These are phyloP conservation scores for Nigrograna mackinnonii DNA, from an alignment of 2,329 filamentous ascomycete genomes.

Conservation along the genomic window DNA sequence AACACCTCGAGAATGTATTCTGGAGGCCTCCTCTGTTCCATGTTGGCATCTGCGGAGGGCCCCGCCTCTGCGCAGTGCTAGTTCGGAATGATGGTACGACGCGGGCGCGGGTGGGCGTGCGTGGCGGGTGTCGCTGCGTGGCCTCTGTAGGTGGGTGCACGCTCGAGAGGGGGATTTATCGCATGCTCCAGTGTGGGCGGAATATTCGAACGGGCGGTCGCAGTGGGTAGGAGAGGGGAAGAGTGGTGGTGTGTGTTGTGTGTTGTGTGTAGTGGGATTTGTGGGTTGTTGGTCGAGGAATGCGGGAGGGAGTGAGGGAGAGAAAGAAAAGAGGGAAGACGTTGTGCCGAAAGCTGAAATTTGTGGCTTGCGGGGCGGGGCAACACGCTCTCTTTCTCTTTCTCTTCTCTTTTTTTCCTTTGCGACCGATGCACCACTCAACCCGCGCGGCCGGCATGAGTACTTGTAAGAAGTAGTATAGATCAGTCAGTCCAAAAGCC, in stretches of 20 bases:
- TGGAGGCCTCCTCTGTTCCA: slow-evolving; percentile 71
- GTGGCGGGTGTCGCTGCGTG: not conserved
- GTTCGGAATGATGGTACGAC: not conserved
- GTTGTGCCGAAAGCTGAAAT: not conserved
- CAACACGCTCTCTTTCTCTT: not conserved
- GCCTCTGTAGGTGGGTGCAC: not conserved
- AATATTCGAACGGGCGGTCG: not conserved
- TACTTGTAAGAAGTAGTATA: not conserved
- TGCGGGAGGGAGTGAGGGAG: not conserved
- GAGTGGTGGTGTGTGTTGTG: not conserved
- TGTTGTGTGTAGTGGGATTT: not conserved
- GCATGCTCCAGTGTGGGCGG: not conserved
- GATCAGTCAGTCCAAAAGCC: not conserved
- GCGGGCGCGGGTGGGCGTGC: not conserved
- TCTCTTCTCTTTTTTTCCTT: not conserved
- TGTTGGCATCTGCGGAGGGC: slow-evolving; percentile 41
- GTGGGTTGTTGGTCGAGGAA: not conserved
- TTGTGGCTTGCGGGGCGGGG: not conserved
- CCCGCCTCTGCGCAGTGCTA: not conserved
- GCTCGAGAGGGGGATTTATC: not conserved
- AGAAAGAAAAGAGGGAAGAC: not conserved
- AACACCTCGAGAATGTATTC: slow-evolving; percentile 95
- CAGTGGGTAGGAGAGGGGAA: not conserved
- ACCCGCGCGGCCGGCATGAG: too few species aligned
- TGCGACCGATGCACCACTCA: not conserved